These are phyloP conservation scores for Phytophthora fragariae DNA, from an alignment of 352 stramenopile species.

Conservation along the genomic window DNA sequence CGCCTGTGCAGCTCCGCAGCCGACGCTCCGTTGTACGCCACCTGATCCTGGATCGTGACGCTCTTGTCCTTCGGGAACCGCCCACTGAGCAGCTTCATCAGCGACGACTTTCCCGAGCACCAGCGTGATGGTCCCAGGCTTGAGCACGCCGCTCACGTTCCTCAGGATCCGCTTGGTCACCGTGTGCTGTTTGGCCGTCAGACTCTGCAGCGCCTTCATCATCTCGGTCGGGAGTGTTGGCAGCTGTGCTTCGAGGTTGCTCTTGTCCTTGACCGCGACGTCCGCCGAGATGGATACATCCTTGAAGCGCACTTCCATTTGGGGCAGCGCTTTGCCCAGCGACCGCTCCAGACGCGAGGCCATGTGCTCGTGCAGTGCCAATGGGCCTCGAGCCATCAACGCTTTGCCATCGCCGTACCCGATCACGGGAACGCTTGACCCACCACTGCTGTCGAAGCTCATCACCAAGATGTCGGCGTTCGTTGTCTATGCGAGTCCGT, in stretches of 20 bases:
- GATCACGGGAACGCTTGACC: neutral
- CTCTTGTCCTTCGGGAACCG: conserved; percentile 26
- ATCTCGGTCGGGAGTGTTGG: conserved; percentile 34
- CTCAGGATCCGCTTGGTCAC: conserved; percentile 28
- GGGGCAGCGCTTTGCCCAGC: conserved; percentile 37
- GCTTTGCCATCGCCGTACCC: conserved; percentile 15
- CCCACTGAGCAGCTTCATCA: conserved; percentile 37
- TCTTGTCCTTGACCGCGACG: conserved; percentile 26
- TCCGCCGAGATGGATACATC: conserved; percentile 17
- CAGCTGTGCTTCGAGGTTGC: conserved; percentile 15
- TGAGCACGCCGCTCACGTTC: conserved; percentile 32
- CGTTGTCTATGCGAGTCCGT: neutral
- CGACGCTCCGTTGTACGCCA: conserved; percentile 23
- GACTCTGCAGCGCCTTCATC: conserved; percentile 22
- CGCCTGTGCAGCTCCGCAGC: conserved; percentile 10
- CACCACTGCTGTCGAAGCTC: neutral
- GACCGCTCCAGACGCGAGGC: conserved; percentile 22
- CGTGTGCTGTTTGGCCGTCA: conserved; percentile 20
- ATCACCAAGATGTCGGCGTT: neutral
- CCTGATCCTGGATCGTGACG: conserved; percentile 23
- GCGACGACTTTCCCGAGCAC: conserved; percentile 20
- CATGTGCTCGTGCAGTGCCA: conserved; percentile 12
- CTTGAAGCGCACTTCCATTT: conserved; percentile 35
- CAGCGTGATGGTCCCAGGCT: conserved; percentile 21
- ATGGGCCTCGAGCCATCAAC: conserved; percentile 15